Conservation (phyloP, 495 filamentous ascomycete genomes). For the Clohesyomyces aquaticus region DNA sequence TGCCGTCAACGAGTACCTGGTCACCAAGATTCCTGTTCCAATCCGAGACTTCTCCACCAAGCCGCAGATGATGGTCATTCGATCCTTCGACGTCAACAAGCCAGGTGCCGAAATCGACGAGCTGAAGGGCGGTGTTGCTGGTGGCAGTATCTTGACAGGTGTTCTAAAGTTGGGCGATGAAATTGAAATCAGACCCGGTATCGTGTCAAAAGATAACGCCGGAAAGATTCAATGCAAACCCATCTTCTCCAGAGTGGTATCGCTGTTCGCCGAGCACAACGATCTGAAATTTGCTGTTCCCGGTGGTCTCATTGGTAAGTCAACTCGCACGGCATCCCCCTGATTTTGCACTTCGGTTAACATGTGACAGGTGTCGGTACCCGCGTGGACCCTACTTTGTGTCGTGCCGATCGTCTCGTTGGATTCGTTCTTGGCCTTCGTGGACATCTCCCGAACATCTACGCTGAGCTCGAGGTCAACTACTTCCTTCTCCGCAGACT, state of each 20-base stretch:
- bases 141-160: conserved; percentile 93
- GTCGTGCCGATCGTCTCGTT: conserved; percentile 96
- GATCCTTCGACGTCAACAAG: conserved; percentile 99
- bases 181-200: conserved; percentile 96
- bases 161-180: conserved; percentile 95
- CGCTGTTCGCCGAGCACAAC: conserved; percentile 96
- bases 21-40: conserved; percentile 90
- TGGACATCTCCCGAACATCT: conserved; percentile 89
- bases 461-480: conserved; percentile 97
- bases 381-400: conserved; percentile 93
- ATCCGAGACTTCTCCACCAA: conserved; percentile 83
- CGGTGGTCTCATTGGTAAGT: conserved; percentile 78
- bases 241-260: conserved; percentile 92
- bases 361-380: conserved; percentile 76
- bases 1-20: conserved; percentile 91
- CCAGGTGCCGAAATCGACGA: conserved; percentile 99
- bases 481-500: conserved; percentile 95
- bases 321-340: neutral
- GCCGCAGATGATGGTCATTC: conserved; percentile 98
- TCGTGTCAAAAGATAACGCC: conserved; percentile 89
- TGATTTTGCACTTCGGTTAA: conserved; percentile 27
- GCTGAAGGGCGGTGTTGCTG: conserved; percentile 96
- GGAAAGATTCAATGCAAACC: conserved; percentile 94
- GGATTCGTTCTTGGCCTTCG: conserved; percentile 96
- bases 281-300: conserved; percentile 97